Base-by-base conservation (phyloP, 1,139 yeast genomes). In the Kodamaea fungicola region DNA sequence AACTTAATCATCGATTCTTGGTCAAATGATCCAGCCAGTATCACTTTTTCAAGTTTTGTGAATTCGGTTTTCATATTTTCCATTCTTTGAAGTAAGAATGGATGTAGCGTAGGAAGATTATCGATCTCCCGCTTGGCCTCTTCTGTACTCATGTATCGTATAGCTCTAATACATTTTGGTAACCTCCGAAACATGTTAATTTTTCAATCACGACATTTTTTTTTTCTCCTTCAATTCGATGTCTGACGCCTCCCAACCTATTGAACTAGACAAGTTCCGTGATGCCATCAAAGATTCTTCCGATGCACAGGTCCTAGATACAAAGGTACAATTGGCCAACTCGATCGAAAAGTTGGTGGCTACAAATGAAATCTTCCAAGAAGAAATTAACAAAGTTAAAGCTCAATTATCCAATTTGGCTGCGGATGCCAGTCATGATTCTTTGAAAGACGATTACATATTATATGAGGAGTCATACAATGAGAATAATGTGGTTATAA, bases 1-100 rank as follows among this genome's bases (percentile, higher is more conserved):
- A 77, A 77, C 47, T 70, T 64, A 39, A 78, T 76, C 42, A 79
- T 83, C 32, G 74, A 66, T 7, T 72, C 78, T 10, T 73, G 69
- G 45, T 78, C 79, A 53, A 81, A 84, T 10, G 57, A 56, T 0
- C 70, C 68, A 8, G 75, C 57, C n/a, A 64, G 50, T 42, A 83
- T 63, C 40, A 68, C 62, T 7, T 61, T 50, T 36, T 80, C 80
- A 1, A 87, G 59, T 1, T 50, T 55, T 7, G 55, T 49, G 40
- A 78, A 71, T 50, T 87, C 90, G 2, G 50, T 41, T 12, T 64
- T 56, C 55, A 85, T 64, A 6, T 59, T 46, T 32, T 73, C 71
- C 0, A 94, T 94, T 51, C 87, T 69, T 49, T 77, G 62, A 30
- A 80, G 46, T n/a, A 87, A 62, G 4, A 80, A 61, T 0, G 90